phyloP scores from a whole-genome alignment of 1,284 basidiomycete species.

The Pseudozyma hubeiensis region DNA sequence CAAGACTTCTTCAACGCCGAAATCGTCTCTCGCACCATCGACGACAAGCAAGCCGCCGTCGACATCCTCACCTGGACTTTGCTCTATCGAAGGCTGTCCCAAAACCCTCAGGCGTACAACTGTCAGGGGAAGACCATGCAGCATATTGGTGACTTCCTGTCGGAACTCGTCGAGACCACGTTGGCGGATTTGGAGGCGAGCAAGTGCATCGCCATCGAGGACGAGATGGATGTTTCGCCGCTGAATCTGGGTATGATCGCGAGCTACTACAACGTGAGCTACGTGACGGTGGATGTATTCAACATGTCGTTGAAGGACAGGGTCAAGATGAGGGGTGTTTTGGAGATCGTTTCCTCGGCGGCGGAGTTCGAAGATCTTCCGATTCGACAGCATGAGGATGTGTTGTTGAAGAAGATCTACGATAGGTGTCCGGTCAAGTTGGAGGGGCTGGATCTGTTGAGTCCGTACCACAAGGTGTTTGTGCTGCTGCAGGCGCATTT shows the following conservation, averaged over 20 bases:
- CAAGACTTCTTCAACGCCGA: slow-evolving; percentile 99
- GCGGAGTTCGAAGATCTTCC: slow-evolving; percentile 91
- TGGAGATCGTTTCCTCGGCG: slow-evolving; percentile 95
- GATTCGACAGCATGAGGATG: slow-evolving; percentile 77
- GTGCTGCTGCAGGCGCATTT: slow-evolving; percentile 96
- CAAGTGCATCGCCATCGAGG: slow-evolving; percentile 92
- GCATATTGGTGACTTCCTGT: slow-evolving; percentile 72
- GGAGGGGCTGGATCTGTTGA: slow-evolving; percentile 83
- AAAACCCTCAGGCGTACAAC: slow-evolving; percentile 74
- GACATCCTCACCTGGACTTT: slow-evolving; percentile 94
- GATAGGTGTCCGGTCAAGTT: slow-evolving; percentile 98
- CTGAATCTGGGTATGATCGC: slow-evolving; percentile 64
- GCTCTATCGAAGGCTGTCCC: slow-evolving; percentile 95
- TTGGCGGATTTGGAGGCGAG: slow-evolving; percentile 89
- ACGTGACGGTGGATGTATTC: slow-evolving; percentile 96
- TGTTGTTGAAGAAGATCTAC: slow-evolving; percentile 78
- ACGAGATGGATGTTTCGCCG: slow-evolving; percentile 71
- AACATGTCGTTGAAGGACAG: slow-evolving; percentile 92
- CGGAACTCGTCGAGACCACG: slow-evolving; percentile 94
- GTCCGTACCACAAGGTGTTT: slow-evolving; percentile 98
- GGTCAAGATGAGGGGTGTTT: slow-evolving; percentile 95
- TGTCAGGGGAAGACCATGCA: slow-evolving; percentile 63
- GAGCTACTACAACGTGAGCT: slow-evolving; percentile 77
- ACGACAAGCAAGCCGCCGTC: slow-evolving; percentile 71
- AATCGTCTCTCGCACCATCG: slow-evolving; percentile 97